phyloP scores from a whole-genome alignment of 768 basidiomycete species.

The Boletales sp. region DNA sequence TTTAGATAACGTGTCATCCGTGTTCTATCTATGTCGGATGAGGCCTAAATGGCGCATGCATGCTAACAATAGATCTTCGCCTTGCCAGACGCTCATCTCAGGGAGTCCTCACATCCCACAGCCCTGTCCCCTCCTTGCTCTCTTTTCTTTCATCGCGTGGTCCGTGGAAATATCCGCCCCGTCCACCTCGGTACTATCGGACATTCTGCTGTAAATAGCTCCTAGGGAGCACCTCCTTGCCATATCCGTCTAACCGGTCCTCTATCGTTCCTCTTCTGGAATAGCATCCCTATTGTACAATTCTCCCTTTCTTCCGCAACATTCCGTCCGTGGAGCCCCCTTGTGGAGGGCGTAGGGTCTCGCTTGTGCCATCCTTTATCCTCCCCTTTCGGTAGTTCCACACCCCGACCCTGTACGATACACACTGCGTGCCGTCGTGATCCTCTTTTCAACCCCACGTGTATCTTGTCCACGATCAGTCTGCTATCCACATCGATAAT shows the following conservation, averaged over 20 bases:
- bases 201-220: background rate
- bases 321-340: conserved; percentile 5
- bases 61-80: conserved; percentile 13
- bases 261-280: conserved; percentile 10
- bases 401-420: background rate
- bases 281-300: background rate
- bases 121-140: background rate
- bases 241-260: conserved; percentile 10
- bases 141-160: conserved; percentile 5
- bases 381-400: background rate
- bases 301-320: background rate
- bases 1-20: conserved; percentile 19
- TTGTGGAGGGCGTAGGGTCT: conserved; percentile 18
- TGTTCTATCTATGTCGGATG: background rate
- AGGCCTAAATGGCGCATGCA: conserved; percentile 6
- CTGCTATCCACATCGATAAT: conserved; percentile 20
- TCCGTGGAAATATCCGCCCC: conserved; percentile 4
- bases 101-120: conserved; percentile 3
- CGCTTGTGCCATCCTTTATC: background rate
- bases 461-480: conserved; percentile 8
- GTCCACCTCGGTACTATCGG: conserved; percentile 7
- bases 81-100: conserved; percentile 8
- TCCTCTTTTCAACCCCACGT: conserved; percentile 4
- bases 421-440: background rate
- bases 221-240: conserved; percentile 1